Base-by-base conservation (phyloP, 345 rosid genomes). In the Pugionium dolabratum region DNA sequence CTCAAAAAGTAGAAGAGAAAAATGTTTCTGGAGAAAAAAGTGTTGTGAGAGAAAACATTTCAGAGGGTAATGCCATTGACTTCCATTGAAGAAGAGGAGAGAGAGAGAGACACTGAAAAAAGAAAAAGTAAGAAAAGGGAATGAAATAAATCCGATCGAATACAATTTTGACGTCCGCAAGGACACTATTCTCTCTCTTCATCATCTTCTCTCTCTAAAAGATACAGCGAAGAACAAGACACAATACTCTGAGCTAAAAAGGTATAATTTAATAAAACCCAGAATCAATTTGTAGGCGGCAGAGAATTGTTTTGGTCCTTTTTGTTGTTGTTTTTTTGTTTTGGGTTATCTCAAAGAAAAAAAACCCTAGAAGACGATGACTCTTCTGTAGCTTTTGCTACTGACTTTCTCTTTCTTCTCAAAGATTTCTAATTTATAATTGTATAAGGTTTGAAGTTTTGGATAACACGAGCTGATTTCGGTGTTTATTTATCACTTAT, bases 121-220 rank as follows among this genome's bases (percentile, higher is more conserved):
- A 43, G 51, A 54, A 46, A 69, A 62, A 77, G 75, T 67, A 76
- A 75, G 56, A 79, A 78, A 18, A 70, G 50, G 80, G 67, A 73
- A 59, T 77, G 74, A 74, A 82, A 82, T 85, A 84, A 74, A 88
- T 81, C 86, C 50, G 80, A 88, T 88, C 76, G 80, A 85, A 88
- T 88, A 69, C 74, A 76, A 73, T 52, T 82, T 88, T 88, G 95
- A 88, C 96, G 96, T 91, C 96, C 97, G 93, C 94, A 83, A 91
- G 91, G 90, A 77, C 84, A 72, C 81, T 53, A 43, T 50, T 54
- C 52, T 72, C 74, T 76, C 62, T 71, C 71, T 72, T 66, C 72
- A 70, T 54, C 75, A 61, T 53, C 55, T 72, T 53, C 65, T 69
- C 77, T 54, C 70, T 71, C 69, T 41, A 9, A 69, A 79, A 30